phyloP scores from a whole-genome alignment of 805 yeast genomes.

The Metschnikowia lachancei region DNA sequence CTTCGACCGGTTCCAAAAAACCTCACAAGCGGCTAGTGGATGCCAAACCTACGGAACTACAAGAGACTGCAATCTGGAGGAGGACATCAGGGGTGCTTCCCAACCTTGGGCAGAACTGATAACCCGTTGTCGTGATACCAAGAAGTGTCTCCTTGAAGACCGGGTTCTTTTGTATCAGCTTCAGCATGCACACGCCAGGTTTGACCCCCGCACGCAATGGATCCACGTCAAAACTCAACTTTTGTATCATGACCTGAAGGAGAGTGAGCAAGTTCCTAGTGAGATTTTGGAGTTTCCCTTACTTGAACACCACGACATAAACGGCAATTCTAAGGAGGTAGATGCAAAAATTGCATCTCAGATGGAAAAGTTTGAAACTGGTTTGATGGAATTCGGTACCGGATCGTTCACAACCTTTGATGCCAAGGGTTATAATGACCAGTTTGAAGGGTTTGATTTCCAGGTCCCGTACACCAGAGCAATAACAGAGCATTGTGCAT shows the following conservation, averaged over 20 bases:
- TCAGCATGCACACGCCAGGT: constrained; percentile 1
- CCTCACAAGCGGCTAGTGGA: not conserved
- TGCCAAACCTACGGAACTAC: no score
- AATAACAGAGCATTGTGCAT: not conserved
- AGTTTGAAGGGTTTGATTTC: not conserved
- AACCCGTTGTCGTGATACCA: no score
- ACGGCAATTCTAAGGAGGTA: not conserved
- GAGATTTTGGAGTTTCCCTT: not conserved
- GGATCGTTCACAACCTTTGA: not conserved
- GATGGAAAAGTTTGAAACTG: not conserved
- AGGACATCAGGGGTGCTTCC: no score
- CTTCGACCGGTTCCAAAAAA: not conserved
- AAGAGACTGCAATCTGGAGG: no score
- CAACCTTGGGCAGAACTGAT: no score
- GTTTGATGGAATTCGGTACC: not conserved
- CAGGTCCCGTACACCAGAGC: not conserved
- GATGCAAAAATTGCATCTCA: not conserved
- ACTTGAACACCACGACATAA: not conserved
- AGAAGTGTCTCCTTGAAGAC: not conserved
- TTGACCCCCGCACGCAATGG: constrained; percentile 6
- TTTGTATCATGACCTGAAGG: not conserved
- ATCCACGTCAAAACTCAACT: constrained; percentile 2
- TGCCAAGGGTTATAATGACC: not conserved
- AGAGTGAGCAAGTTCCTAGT: not conserved
- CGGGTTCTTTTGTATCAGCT: not conserved